Evolutionary conservation across 2,329 filamentous ascomycete genomes (phyloP).

Genomic region (Aspergillus luchuensis): DNA sequence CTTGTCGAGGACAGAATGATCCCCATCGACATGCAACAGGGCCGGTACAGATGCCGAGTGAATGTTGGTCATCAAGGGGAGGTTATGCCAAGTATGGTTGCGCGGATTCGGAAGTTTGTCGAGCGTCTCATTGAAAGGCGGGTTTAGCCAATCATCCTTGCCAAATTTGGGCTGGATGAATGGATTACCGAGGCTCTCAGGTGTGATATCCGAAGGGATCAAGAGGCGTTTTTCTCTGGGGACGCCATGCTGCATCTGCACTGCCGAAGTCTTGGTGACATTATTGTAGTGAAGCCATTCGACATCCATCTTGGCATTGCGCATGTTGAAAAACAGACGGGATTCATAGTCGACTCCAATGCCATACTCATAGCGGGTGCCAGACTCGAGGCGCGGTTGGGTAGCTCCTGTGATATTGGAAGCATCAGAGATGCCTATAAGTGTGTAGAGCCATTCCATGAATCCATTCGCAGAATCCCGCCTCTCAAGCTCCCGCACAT

Average conservation of each 20-base stretch:
- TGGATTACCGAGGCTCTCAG: constrained; percentile 34
- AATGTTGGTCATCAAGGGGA: constrained; percentile 52
- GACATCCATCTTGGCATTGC: constrained; percentile 42
- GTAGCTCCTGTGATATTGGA: constrained; percentile 40
- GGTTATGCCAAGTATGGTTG: constrained; percentile 44
- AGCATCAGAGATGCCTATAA: constrained; percentile 41
- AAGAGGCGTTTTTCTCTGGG: constrained; percentile 42
- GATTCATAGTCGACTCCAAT: constrained; percentile 57
- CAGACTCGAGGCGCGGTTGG: constrained; percentile 35
- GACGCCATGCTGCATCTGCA: constrained; percentile 40
- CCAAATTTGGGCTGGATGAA: constrained; percentile 36
- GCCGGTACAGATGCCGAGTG: constrained; percentile 51
- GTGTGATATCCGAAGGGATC: constrained; percentile 40
- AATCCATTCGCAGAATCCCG: constrained; percentile 35
- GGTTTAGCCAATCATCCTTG: constrained; percentile 30
- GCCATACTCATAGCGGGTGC: constrained; percentile 51
- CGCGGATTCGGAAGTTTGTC: constrained; percentile 46
- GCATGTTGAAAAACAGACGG: constrained; percentile 51
- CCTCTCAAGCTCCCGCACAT: constrained; percentile 48
- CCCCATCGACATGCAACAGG: constrained; percentile 45
- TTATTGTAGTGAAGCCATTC: constrained; percentile 47
- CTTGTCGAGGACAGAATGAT: constrained; percentile 31
- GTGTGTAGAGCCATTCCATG: constrained; percentile 42
- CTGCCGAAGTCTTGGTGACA: constrained; percentile 36
- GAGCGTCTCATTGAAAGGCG: constrained; percentile 41